phyloP scores from a whole-genome alignment of 768 basidiomycete genomes.

The Podaxis sp. region DNA sequence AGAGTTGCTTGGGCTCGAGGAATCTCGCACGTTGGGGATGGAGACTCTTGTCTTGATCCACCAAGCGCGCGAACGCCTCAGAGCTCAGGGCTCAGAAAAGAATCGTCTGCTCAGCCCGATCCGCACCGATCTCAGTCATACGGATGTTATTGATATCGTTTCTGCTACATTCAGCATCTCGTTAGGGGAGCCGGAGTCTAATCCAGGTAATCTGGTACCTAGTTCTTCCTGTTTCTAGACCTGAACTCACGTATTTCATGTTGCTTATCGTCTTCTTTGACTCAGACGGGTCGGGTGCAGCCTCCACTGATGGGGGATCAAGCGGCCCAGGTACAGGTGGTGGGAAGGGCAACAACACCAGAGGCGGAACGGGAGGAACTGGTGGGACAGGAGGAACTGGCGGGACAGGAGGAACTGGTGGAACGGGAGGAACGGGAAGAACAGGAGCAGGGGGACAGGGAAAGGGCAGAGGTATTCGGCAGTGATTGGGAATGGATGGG shows the following conservation, averaged over 20 bases:
- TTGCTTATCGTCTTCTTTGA: not conserved
- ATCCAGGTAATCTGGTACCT: not conserved
- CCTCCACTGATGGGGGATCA: not conserved
- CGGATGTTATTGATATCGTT: conserved; percentile 1
- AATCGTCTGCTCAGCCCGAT: not conserved
- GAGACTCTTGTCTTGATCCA: conserved; percentile 52
- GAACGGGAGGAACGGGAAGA: too few relatives aligned
- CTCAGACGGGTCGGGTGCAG: too few relatives aligned
- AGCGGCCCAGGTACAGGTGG: not conserved
- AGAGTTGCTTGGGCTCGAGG: conserved; percentile 42
- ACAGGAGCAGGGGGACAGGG: not conserved
- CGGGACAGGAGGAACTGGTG: too few relatives aligned
- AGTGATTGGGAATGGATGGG: not conserved
- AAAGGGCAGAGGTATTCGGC: not conserved
- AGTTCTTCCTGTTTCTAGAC: not conserved
- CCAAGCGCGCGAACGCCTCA: conserved; percentile 45
- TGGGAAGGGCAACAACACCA: not conserved
- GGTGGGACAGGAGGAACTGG: too few relatives aligned
- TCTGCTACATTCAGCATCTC: not conserved
- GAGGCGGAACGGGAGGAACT: too few relatives aligned
- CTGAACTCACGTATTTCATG: not conserved
- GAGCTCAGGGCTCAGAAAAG: conserved; percentile 19
- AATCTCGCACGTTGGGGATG: conserved; percentile 50
- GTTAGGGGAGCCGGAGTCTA: not conserved
- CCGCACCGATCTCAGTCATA: not conserved